phyloP scores from a whole-genome alignment of 306 rosid genomes.

The Albizia julibrissin region DNA sequence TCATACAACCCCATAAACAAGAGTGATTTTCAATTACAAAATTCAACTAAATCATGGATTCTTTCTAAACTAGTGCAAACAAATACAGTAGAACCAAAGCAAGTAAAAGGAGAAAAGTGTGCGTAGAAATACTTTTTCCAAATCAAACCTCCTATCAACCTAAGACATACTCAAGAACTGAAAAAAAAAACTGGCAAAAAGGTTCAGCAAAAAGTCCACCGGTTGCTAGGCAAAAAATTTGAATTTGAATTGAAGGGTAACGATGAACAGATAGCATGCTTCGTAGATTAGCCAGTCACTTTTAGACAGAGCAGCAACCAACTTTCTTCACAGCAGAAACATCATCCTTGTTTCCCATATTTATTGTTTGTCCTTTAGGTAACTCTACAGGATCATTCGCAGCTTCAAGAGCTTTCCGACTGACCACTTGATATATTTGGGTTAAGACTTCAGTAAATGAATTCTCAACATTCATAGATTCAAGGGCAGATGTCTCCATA shows the following conservation, averaged over 20 bases:
- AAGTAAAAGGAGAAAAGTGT: neutral
- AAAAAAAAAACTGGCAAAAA: neutral
- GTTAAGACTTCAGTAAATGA: constrained; percentile 60
- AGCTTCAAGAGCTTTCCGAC: constrained; percentile 57
- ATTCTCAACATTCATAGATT: constrained; percentile 57
- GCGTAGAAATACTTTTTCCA: constrained; percentile 2
- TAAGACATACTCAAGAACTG: neutral
- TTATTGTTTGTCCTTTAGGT: constrained; percentile 57
- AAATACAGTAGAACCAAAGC: neutral
- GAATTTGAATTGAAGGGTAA: neutral
- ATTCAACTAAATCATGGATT: neutral
- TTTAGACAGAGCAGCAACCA: constrained; percentile 58
- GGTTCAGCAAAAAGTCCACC: neutral
- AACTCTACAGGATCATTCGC: constrained; percentile 53
- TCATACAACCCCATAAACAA: neutral
- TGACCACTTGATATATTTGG: constrained; percentile 50
- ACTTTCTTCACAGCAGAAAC: constrained; percentile 59
- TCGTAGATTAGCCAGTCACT: neutral
- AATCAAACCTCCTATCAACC: neutral
- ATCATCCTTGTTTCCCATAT: constrained; percentile 60
- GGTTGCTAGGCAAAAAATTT: neutral
- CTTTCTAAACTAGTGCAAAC: constrained; percentile 26
- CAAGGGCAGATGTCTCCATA: constrained; percentile 66
- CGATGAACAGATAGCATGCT: constrained; percentile 9
- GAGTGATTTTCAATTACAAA: neutral